A percentile compares a stretch with the other conserved stretches of the same genome.
These are phyloP conservation scores for Talaromyces proteolyticus DNA, from an alignment of 495 filamentous ascomycete species.

Conservation along the genomic window DNA sequence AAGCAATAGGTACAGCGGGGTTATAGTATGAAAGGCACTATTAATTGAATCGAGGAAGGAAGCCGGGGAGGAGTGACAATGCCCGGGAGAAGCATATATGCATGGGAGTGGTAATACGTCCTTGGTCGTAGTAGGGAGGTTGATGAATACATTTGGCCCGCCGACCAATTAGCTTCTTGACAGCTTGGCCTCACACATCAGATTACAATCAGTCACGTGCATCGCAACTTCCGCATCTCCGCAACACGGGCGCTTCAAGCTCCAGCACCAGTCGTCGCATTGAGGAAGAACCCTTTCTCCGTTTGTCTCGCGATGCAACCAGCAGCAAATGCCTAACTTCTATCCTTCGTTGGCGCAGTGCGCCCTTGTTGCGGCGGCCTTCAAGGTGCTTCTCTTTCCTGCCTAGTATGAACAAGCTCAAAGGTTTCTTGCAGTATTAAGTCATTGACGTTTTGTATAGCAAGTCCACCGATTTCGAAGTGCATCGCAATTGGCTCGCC, in stretches of 20 bases:
- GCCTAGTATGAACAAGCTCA: too few relatives aligned
- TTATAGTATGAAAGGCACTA: too few relatives aligned
- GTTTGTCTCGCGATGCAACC: constrained; percentile 17
- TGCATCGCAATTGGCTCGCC: constrained; percentile 96
- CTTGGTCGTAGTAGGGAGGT: not conserved
- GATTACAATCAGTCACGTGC: not conserved
- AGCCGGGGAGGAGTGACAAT: not conserved
- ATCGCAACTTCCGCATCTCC: too few relatives aligned
- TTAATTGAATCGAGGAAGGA: too few relatives aligned
- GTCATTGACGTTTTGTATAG: constrained; percentile 33
- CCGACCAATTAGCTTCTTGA: constrained; percentile 6
- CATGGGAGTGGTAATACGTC: not conserved
- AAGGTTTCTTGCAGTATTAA: too few relatives aligned
- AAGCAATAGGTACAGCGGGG: not conserved
- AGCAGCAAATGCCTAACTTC: constrained; percentile 63
- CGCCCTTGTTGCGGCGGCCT: constrained; percentile 77
- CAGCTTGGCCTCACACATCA: constrained; percentile 4
- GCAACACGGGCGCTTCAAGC: not conserved
- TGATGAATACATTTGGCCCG: constrained; percentile 1
- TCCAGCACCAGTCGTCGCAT: not conserved
- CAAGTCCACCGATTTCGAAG: constrained; percentile 99
- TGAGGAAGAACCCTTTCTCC: not conserved
- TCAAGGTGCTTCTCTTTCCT: constrained; percentile 92
- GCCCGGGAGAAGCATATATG: too few relatives aligned
- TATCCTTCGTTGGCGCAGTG: constrained; percentile 85